These are phyloP conservation scores for Cystobasidium sp. DNA, from an alignment of 1,284 basidiomycete genomes.

Conservation along the genomic window DNA sequence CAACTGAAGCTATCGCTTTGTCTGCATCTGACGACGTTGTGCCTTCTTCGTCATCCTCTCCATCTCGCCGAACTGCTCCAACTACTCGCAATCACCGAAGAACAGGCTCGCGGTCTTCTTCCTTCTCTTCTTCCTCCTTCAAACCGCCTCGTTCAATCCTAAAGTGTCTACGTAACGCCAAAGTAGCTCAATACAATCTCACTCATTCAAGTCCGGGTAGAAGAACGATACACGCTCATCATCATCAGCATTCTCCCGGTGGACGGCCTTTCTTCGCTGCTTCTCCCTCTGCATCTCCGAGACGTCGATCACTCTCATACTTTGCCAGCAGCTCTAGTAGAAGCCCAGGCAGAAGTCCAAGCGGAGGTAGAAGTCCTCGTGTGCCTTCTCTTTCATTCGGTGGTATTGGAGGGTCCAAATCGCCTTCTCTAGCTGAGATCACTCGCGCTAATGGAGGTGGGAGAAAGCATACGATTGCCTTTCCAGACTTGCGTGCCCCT, in stretches of 20 bases:
- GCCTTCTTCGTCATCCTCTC: slow-evolving; percentile 1
- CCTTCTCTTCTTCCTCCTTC: not conserved
- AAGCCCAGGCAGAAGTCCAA: slow-evolving; percentile 20
- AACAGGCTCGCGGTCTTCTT: not conserved
- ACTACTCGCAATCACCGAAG: not conserved
- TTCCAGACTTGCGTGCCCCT: slow-evolving; percentile 36
- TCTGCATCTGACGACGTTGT: not conserved
- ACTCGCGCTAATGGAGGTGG: slow-evolving; percentile 32
- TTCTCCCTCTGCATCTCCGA: slow-evolving; percentile 18
- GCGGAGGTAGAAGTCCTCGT: slow-evolving; percentile 21
- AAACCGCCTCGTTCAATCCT: slow-evolving; percentile 30
- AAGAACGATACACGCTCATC: not conserved
- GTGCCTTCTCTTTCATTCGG: slow-evolving; percentile 23
- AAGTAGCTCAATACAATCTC: slow-evolving; percentile 21
- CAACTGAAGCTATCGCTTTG: not conserved
- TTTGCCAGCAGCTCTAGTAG: slow-evolving; percentile 1
- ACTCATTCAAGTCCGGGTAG: slow-evolving; percentile 24
- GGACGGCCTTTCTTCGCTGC: slow-evolving; percentile 11
- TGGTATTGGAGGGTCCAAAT: not conserved
- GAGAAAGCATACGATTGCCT: slow-evolving; percentile 33
- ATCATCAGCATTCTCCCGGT: slow-evolving; percentile 7
- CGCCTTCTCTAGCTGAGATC: slow-evolving; percentile 36
- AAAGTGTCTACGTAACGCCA: slow-evolving; percentile 23
- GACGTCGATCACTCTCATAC: slow-evolving; percentile 7
- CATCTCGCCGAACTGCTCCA: slow-evolving; percentile 8